These are phyloP conservation scores for Alternaria dauci DNA, from an alignment of 2,329 filamentous ascomycete genomes.

Conservation along the genomic window DNA sequence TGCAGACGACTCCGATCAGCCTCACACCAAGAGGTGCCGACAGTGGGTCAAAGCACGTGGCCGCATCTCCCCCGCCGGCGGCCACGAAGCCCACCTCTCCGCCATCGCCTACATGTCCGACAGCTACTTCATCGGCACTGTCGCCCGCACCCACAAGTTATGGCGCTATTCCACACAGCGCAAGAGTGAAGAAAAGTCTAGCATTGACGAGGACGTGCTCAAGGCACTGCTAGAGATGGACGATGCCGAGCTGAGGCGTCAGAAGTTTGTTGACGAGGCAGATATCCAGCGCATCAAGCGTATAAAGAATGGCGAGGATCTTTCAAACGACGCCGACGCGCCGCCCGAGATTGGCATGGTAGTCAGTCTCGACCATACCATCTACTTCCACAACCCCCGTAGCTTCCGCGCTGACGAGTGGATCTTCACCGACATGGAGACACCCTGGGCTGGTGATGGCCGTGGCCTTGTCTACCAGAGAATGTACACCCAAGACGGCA, in stretches of 20 bases:
- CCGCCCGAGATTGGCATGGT: slow-evolving; percentile 79
- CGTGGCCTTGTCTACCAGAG: slow-evolving; percentile 78
- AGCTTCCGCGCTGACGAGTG: slow-evolving; percentile 68
- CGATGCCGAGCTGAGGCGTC: slow-evolving; percentile 52
- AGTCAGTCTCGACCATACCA: slow-evolving; percentile 78
- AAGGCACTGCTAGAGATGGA: slow-evolving; percentile 57
- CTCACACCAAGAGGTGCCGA: slow-evolving; percentile 71
- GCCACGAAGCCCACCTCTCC: slow-evolving; percentile 80
- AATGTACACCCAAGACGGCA: slow-evolving; percentile 76
- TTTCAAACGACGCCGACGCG: slow-evolving; percentile 55
- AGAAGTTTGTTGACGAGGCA: slow-evolving; percentile 58
- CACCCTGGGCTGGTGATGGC: slow-evolving; percentile 80
- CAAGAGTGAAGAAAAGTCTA: slow-evolving; percentile 47
- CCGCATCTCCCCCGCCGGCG: slow-evolving; percentile 74
- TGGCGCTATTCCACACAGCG: slow-evolving; percentile 71
- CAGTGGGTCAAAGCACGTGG: slow-evolving; percentile 79
- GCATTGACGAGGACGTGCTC: slow-evolving; percentile 54
- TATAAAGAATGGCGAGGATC: slow-evolving; percentile 51
- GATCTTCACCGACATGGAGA: slow-evolving; percentile 83
- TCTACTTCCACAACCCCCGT: slow-evolving; percentile 63
- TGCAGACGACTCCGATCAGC: slow-evolving; percentile 57
- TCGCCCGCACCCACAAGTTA: slow-evolving; percentile 80
- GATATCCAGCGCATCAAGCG: slow-evolving; percentile 57
- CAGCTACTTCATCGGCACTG: slow-evolving; percentile 90
- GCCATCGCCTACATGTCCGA: slow-evolving; percentile 95